Percentiles rank a stretch among this genome's conserved stretches.
These are phyloP conservation scores for Erythrophleum fordii DNA, from an alignment of 306 rosid species.

Conservation along the genomic window DNA sequence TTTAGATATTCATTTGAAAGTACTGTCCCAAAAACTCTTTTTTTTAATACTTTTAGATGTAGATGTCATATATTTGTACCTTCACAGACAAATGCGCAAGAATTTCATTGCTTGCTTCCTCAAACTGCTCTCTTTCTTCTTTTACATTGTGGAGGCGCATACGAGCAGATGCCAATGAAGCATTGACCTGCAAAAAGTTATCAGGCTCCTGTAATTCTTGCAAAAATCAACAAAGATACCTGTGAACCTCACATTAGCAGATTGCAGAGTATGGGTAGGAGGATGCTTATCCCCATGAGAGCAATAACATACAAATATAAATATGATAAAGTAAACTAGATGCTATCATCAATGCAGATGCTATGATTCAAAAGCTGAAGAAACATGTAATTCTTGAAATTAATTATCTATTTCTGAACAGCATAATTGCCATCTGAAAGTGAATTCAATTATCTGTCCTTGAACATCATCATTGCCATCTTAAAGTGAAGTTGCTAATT, in stretches of 20 bases:
- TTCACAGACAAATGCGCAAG: slow-evolving; percentile 67
- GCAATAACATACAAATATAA: background rate
- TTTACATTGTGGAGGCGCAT: slow-evolving; percentile 75
- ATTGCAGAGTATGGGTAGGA: slow-evolving; percentile 18
- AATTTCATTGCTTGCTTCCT: slow-evolving; percentile 81
- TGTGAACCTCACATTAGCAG: slow-evolving; percentile 21
- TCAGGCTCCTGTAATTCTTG: slow-evolving; percentile 20
- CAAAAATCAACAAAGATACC: slow-evolving; percentile 26
- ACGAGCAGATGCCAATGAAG: slow-evolving; percentile 56
- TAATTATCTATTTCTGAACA: slow-evolving; percentile 15
- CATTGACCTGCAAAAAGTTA: slow-evolving; percentile 60
- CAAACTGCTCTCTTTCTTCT: slow-evolving; percentile 93
- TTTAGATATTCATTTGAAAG: background rate
- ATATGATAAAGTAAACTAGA: slow-evolving; percentile 22
- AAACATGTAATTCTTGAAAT: slow-evolving; percentile 21
- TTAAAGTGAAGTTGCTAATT: background rate
- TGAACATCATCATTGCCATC: background rate
- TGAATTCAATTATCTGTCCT: slow-evolving; percentile 4
- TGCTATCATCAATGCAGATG: slow-evolving; percentile 25
- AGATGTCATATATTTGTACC: slow-evolving; percentile 49
- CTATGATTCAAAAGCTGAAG: slow-evolving; percentile 6
- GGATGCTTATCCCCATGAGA: background rate
- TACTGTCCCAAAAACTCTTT: background rate
- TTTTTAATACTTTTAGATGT: background rate
- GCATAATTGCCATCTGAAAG: slow-evolving; percentile 2